These are phyloP conservation scores for Dactylella cylindrospora DNA, from an alignment of 2,329 filamentous ascomycete genomes.

Conservation along the genomic window DNA sequence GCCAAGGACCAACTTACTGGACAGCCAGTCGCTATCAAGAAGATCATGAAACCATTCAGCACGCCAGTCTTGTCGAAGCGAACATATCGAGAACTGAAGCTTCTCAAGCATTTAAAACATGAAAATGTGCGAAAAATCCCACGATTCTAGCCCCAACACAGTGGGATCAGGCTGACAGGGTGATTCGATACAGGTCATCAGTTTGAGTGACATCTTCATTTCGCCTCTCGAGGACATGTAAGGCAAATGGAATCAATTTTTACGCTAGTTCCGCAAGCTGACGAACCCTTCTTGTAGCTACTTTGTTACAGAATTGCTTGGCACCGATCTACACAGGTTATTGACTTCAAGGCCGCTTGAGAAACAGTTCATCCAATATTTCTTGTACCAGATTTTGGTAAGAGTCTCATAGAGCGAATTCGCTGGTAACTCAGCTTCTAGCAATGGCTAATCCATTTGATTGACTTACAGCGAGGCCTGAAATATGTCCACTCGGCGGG, in stretches of 20 bases:
- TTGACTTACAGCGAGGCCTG: slow-evolving; percentile 71
- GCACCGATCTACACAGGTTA: slow-evolving; percentile 92
- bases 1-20: slow-evolving; percentile 96
- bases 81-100: slow-evolving; percentile 95
- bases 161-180: neutral
- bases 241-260: slow-evolving; percentile 48
- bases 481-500: slow-evolving; percentile 99
- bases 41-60: slow-evolving; percentile 99
- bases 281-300: slow-evolving; percentile 63
- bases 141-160: neutral
- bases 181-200: slow-evolving; percentile 71
- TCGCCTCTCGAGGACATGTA: slow-evolving; percentile 98
- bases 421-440: neutral
- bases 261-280: neutral
- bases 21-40: slow-evolving; percentile 97
- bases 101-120: slow-evolving; percentile 92
- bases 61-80: slow-evolving; percentile 97
- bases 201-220: slow-evolving; percentile 98
- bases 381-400: slow-evolving; percentile 98
- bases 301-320: slow-evolving; percentile 95
- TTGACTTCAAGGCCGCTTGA: slow-evolving; percentile 93
- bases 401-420: slow-evolving; percentile 50
- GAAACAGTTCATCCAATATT: slow-evolving; percentile 99
- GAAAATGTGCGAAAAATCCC: slow-evolving; percentile 71
- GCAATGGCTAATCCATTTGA: neutral